Base-by-base conservation (phyloP, 1,139 yeast species). In the Candida sojae region DNA sequence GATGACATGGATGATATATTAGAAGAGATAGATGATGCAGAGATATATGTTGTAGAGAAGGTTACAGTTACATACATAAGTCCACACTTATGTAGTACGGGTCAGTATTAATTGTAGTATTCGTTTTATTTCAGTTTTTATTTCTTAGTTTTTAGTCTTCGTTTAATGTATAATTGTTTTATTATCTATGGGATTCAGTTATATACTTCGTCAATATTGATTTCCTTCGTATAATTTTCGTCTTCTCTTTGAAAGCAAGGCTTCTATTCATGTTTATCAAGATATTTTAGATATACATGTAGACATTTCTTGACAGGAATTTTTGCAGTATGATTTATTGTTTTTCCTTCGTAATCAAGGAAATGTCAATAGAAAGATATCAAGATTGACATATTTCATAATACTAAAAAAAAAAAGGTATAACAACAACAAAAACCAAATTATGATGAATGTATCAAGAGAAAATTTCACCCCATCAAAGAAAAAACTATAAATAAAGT, bases 31-130 rank as follows among this genome's bases (percentile, higher is more conserved):
- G 43, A 33, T 7, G 43, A 41, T 33, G 43, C 43, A 10, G 43
- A 41, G 43, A 41, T 41, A 41, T 33, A 41, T 33, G 43, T 33
- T 33, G 43, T 25, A 6, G 43, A 41, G 26, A 41, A 41, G 43
- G 43, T 41, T 17, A 41, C 43, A 6, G 12, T 41, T 12, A 41
- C 38, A 8, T 33, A 33, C 25, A 33, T 41, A 23, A 41, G 43
- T 13, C 25, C 43, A 6, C 12, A 17, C 6, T 25, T 28, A 7
- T 41, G 43, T 38, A 38, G 25, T 26, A 28, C 39, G 28, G 12
- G 28, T 33, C 23, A 8, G 28, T 35, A 8, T 9, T 35, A 7
- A 17, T 23, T 3, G 36, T 35, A 21, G 9, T 35, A 6, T 35
- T 21, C 8, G 29, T 21, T 21, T 23, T 7, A 17, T 17, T 35